Conservation (phyloP, 2,329 filamentous ascomycete species). For the Pseudogymnoascus sp. region DNA sequence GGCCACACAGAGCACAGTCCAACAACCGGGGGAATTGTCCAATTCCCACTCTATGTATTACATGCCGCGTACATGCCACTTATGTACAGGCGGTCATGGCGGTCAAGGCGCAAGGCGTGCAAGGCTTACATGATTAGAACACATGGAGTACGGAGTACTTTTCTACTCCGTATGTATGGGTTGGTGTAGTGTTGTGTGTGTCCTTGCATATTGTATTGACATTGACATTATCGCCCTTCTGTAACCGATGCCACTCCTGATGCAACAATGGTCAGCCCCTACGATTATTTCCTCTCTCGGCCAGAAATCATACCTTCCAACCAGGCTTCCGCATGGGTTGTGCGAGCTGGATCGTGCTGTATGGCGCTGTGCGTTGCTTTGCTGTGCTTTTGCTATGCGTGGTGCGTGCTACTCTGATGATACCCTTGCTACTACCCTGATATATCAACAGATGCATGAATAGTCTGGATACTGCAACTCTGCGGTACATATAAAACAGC, state of each 20-base stretch:
- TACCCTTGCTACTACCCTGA: background rate
- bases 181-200: background rate
- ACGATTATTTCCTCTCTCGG: conserved; percentile 4
- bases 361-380: background rate
- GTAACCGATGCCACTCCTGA: background rate
- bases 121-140: background rate
- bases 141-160: background rate
- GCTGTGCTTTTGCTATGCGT: too few relatives aligned
- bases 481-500: background rate
- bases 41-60: background rate
- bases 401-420: background rate
- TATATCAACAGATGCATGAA: conserved; percentile 7
- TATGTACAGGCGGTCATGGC: too few relatives aligned
- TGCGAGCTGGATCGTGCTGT: background rate
- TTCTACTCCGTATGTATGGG: background rate
- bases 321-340: background rate
- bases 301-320: background rate
- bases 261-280: background rate
- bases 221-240: background rate
- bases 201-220: too few relatives aligned
- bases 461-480: background rate
- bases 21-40: background rate
- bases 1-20: background rate
- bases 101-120: background rate
- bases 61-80: too few relatives aligned